A percentile compares a stretch with the other conserved stretches of the same genome.
phyloP scores from a whole-genome alignment of 2,329 filamentous ascomycete genomes.

The Alternaria solani region DNA sequence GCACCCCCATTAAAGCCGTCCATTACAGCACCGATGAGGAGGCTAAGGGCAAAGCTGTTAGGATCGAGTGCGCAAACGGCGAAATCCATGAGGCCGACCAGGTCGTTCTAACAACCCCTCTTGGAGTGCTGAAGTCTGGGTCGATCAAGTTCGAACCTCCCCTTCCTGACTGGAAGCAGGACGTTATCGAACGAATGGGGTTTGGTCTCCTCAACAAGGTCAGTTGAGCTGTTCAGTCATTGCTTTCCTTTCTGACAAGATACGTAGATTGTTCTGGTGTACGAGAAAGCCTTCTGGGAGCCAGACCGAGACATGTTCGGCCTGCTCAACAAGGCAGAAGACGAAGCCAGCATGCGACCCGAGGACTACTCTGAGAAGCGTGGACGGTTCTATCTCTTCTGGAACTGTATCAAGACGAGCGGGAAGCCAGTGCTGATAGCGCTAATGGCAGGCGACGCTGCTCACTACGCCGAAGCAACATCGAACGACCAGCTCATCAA shows the following conservation, averaged over 20 bases:
- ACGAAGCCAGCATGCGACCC: slow-evolving; percentile 75
- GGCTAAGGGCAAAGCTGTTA: slow-evolving; percentile 35
- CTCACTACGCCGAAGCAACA: slow-evolving; percentile 82
- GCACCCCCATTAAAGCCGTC: slow-evolving; percentile 76
- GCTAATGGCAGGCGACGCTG: slow-evolving; percentile 94
- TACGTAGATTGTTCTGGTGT: slow-evolving; percentile 76
- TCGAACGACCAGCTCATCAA: slow-evolving; percentile 77
- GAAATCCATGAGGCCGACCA: slow-evolving; percentile 81
- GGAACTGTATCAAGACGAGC: slow-evolving; percentile 90
- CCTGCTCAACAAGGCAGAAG: slow-evolving; percentile 77
- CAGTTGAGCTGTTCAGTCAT: slow-evolving; percentile 1
- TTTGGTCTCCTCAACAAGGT: slow-evolving; percentile 95
- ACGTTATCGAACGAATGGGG: slow-evolving; percentile 82
- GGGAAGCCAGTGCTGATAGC: slow-evolving; percentile 86
- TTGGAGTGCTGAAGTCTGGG: slow-evolving; percentile 89
- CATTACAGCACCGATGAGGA: slow-evolving; percentile 59
- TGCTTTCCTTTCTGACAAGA: slow-evolving; percentile 15
- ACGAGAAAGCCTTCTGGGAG: slow-evolving; percentile 91
- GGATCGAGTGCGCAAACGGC: slow-evolving; percentile 75
- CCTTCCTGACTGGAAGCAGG: slow-evolving; percentile 85
- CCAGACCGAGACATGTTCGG: slow-evolving; percentile 91
- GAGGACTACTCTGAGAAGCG: slow-evolving; percentile 79
- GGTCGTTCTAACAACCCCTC: slow-evolving; percentile 87
- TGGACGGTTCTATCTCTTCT: slow-evolving; percentile 97
- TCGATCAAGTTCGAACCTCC: slow-evolving; percentile 86